phyloP scores from a whole-genome alignment of 139 green algal species.

The Diplosphaera chodatii region DNA sequence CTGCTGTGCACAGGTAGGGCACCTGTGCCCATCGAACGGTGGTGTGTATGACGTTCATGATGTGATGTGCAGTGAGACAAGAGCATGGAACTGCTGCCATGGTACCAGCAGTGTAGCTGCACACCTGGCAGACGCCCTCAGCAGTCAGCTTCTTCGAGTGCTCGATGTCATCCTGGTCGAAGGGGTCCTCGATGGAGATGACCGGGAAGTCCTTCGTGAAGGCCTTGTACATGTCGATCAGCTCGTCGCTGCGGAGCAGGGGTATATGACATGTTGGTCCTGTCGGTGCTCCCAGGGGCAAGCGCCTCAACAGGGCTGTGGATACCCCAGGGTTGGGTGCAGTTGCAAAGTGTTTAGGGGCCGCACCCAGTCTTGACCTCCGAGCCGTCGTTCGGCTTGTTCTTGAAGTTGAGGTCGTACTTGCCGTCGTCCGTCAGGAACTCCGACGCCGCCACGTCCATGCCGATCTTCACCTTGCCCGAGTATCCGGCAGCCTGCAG shows the following conservation, averaged over 20 bases:
- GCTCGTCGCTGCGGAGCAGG: slow-evolving; percentile 30
- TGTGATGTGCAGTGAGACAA: no score
- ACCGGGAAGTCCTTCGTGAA: slow-evolving; percentile 89
- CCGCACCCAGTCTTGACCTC: slow-evolving; percentile 79
- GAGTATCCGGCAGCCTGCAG: slow-evolving; percentile 60
- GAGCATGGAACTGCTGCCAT: no score
- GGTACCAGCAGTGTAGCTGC: no score
- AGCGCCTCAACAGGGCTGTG: no score
- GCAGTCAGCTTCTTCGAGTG: slow-evolving; percentile 63
- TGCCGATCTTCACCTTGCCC: slow-evolving; percentile 97
- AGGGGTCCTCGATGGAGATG: slow-evolving; percentile 97
- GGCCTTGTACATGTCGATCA: slow-evolving; percentile 88
- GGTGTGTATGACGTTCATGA: no score
- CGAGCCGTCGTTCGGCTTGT: slow-evolving; percentile 76
- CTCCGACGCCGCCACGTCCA: slow-evolving; percentile 96
- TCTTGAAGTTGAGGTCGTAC: slow-evolving; percentile 99
- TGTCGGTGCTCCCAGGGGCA: no score
- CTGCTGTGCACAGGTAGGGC: no score
- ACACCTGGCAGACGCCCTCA: slow-evolving; percentile 60
- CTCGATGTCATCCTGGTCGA: slow-evolving; percentile 98
- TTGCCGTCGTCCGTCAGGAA: slow-evolving; percentile 86
- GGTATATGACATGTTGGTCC: no score
- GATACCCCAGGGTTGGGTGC: no score
- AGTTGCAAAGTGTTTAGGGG: no score
- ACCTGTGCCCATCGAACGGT: no score